These are phyloP conservation scores for Metschnikowia proteae DNA, from an alignment of 805 yeast species.

Conservation along the genomic window DNA sequence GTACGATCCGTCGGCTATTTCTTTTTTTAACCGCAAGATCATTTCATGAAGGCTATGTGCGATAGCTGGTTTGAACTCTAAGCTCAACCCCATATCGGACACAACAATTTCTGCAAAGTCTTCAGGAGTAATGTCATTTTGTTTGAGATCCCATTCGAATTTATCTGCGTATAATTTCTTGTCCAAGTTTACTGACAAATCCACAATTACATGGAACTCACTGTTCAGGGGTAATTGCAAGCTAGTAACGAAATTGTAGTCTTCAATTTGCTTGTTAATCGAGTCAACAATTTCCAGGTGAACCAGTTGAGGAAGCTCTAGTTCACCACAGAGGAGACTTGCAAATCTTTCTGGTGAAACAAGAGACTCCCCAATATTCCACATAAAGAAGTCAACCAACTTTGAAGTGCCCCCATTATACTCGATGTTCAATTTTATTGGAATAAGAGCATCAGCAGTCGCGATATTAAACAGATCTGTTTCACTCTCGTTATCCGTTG, in stretches of 20 bases:
- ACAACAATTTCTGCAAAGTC: conserved; percentile 78
- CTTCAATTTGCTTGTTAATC: conserved; percentile 78
- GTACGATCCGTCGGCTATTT: conserved; percentile 60
- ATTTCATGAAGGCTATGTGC: conserved; percentile 84
- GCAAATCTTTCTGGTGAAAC: conserved; percentile 76
- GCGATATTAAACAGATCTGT: neutral
- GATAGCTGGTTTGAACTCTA: conserved; percentile 88
- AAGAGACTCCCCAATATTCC: conserved; percentile 65
- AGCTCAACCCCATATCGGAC: conserved; percentile 73
- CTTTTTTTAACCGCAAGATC: conserved; percentile 70
- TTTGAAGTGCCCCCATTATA: conserved; percentile 45
- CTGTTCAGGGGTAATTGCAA: conserved; percentile 56
- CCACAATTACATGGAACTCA: conserved; percentile 72
- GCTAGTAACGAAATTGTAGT: conserved; percentile 58
- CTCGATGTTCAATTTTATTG: conserved; percentile 61
- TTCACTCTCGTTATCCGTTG: conserved; percentile 3
- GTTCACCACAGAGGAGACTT: conserved; percentile 69
- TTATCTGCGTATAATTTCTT: conserved; percentile 84
- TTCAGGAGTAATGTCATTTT: conserved; percentile 65
- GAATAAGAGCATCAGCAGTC: conserved; percentile 49
- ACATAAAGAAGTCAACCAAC: conserved; percentile 64
- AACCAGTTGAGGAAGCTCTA: conserved; percentile 68
- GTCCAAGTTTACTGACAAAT: conserved; percentile 76
- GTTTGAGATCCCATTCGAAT: conserved; percentile 85
- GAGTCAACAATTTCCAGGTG: conserved; percentile 64